Conservation (phyloP, 805 yeast genomes). For the Millerago galiae region DNA sequence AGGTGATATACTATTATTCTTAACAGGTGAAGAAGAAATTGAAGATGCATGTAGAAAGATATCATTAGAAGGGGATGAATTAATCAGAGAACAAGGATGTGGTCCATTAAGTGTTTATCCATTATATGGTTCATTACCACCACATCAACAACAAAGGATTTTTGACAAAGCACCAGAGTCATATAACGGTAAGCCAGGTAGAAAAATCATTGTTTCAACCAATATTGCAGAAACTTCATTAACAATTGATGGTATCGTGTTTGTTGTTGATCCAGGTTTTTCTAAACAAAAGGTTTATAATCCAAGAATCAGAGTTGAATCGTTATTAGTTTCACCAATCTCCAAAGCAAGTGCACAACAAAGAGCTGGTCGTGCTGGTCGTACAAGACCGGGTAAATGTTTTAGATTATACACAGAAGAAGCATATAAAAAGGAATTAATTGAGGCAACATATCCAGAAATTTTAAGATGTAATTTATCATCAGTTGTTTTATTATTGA, state of each 20-base stretch:
- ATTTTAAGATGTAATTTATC: slow-evolving; percentile 86
- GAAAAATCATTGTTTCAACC: slow-evolving; percentile 88
- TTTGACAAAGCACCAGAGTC: slow-evolving; percentile 83
- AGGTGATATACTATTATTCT: slow-evolving; percentile 81
- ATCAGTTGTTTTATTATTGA: slow-evolving; percentile 85
- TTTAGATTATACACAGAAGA: slow-evolving; percentile 95
- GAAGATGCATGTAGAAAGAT: slow-evolving; percentile 94
- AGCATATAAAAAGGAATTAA: slow-evolving; percentile 88
- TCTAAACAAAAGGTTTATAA: slow-evolving; percentile 95
- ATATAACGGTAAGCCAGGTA: slow-evolving; percentile 83
- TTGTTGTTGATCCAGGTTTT: slow-evolving; percentile 96
- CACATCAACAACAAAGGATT: slow-evolving; percentile 88
- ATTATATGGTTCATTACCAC: slow-evolving; percentile 93
- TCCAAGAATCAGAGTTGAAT: slow-evolving; percentile 93
- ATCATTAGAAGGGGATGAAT: slow-evolving; percentile 80
- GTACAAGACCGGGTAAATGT: slow-evolving; percentile 98
- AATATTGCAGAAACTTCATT: slow-evolving; percentile 97
- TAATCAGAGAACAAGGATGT: slow-evolving; percentile 80
- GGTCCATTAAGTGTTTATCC: slow-evolving; percentile 92
- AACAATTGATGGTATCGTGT: slow-evolving; percentile 96
- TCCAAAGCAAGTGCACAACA: slow-evolving; percentile 98
- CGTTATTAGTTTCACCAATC: slow-evolving; percentile 89
- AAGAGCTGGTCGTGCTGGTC: slow-evolving; percentile 99
- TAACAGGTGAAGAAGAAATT: slow-evolving; percentile 97
- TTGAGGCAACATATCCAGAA: slow-evolving; percentile 95